Conservation (phyloP, 169 alveolate genomes). For the Blepharisma undulans region DNA sequence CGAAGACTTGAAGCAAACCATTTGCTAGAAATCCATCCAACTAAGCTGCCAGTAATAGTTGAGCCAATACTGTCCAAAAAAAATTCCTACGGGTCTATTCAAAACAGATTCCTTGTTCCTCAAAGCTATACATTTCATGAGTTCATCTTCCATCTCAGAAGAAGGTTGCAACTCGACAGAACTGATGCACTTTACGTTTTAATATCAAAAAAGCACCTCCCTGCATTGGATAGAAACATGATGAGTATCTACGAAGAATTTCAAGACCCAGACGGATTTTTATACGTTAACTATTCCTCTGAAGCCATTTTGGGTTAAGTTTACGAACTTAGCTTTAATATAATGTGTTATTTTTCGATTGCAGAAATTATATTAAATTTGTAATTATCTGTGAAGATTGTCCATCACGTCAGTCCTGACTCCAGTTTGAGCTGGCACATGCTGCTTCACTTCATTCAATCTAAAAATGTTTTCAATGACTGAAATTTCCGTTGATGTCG, state of each 20-base stretch:
- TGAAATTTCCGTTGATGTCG: slow-evolving; percentile 98
- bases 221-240: not conserved
- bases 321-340: too few relatives aligned
- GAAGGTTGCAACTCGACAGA: not conserved
- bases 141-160: not conserved
- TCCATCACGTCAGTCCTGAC: not conserved
- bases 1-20: not conserved
- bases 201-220: not conserved
- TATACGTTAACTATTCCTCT: slow-evolving; percentile 3
- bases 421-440: too few relatives aligned
- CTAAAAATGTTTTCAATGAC: slow-evolving; percentile 95
- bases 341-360: too few relatives aligned
- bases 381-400: too few relatives aligned
- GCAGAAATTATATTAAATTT: too few relatives aligned
- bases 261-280: slow-evolving; percentile 19
- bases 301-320: slow-evolving; percentile 18
- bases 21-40: not conserved
- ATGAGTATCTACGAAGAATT: not conserved
- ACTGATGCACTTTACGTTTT: not conserved
- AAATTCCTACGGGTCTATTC: not conserved
- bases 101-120: slow-evolving; percentile 27
- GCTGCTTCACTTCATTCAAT: slow-evolving; percentile 61
- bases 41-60: slow-evolving; percentile 3
- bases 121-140: slow-evolving; percentile 3
- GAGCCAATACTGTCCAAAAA: not conserved